Evolutionary conservation across 2,329 filamentous ascomycete species (phyloP).

Genomic region (Fusarium armeniacum): DNA sequence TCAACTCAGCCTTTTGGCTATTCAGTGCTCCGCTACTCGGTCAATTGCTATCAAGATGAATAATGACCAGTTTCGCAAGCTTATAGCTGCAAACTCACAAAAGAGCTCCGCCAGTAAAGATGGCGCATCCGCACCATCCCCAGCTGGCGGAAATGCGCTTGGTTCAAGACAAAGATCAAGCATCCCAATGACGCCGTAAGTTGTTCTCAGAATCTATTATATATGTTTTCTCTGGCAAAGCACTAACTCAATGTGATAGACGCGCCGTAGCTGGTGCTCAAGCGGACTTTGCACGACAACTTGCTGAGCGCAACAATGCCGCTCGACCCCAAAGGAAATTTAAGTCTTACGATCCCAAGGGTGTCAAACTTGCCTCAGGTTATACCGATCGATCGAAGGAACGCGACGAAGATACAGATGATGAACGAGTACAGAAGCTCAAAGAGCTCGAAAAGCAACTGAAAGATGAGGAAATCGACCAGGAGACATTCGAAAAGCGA

Average conservation of each 20-base stretch:
- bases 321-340: constrained; percentile 76
- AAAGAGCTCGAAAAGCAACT: constrained; percentile 84
- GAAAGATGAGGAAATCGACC: constrained; percentile 87
- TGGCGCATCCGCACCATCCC: constrained; percentile 59
- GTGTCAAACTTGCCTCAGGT: constrained; percentile 81
- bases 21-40: neutral
- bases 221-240: neutral
- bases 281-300: constrained; percentile 84
- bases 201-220: constrained; percentile 29
- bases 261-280: constrained; percentile 71
- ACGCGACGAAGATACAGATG: constrained; percentile 67
- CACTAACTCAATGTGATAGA: constrained; percentile 58
- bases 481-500: constrained; percentile 80
- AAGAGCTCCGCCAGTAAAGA: constrained; percentile 58
- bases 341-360: constrained; percentile 84
- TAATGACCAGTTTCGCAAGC: constrained; percentile 91
- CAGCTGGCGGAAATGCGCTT: constrained; percentile 64
- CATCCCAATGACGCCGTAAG: constrained; percentile 95
- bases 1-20: constrained; percentile 2
- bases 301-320: constrained; percentile 77
- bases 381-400: constrained; percentile 86
- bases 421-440: constrained; percentile 74
- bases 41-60: constrained; percentile 75
- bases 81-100: constrained; percentile 70
- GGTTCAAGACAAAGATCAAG: constrained; percentile 84